Evolutionary conservation across 371 early-diverging fungal species (phyloP).

Genomic region (Entomophthora muscae): DNA sequence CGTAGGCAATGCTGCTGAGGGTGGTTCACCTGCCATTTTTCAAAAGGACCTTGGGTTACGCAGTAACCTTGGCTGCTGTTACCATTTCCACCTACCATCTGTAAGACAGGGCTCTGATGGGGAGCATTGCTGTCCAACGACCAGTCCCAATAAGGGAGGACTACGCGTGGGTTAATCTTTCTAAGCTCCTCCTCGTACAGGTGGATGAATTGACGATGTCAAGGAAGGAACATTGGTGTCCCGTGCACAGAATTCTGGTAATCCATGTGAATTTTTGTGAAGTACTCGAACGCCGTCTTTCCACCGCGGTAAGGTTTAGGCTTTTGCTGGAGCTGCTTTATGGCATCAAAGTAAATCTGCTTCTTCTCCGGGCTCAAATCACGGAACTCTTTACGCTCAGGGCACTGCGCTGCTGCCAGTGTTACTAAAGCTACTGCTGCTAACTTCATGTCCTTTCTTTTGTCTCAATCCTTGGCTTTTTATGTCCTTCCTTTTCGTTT

Average conservation of each 20-base stretch:
- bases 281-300: background rate
- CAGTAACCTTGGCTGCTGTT: conserved; percentile 1
- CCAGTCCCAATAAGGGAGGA: conserved; percentile 40
- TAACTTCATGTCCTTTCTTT: too few relatives aligned
- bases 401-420: too few relatives aligned
- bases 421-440: too few relatives aligned
- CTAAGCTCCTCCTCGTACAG: conserved; percentile 17
- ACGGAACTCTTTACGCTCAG: too few relatives aligned
- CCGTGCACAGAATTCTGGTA: conserved; percentile 10
- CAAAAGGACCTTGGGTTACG: too few relatives aligned
- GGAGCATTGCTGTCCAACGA: conserved; percentile 11
- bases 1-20: conserved; percentile 15
- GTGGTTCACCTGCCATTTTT: background rate
- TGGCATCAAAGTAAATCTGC: too few relatives aligned
- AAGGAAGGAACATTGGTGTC: conserved; percentile 19
- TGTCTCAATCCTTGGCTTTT: too few relatives aligned
- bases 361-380: too few relatives aligned
- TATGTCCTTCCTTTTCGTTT: too few relatives aligned
- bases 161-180: conserved; percentile 18
- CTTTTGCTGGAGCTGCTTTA: too few relatives aligned
- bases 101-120: too few relatives aligned
- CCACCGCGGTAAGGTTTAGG: background rate
- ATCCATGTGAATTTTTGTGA: background rate
- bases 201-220: conserved; percentile 20
- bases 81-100: conserved; percentile 16